Conservation (phyloP, 306 rosid genomes). For the Trifolium fragiferum region DNA sequence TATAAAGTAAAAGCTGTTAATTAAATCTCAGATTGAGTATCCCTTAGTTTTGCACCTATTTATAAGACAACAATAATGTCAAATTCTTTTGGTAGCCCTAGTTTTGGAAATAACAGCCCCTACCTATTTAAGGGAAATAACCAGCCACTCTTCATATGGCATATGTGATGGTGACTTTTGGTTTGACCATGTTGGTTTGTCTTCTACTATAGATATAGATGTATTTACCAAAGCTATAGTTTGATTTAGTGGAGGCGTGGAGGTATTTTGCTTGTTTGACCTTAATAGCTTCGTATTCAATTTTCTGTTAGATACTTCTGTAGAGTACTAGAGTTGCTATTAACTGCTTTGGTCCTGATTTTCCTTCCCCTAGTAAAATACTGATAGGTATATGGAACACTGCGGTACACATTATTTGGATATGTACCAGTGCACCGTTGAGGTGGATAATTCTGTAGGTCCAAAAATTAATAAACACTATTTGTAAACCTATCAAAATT, state of each 20-base stretch:
- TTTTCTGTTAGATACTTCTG: conserved; percentile 9
- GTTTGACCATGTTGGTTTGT: conserved; percentile 22
- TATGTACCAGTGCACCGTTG: no score
- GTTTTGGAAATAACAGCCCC: not conserved
- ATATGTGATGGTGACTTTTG: conserved; percentile 2
- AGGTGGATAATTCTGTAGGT: no score
- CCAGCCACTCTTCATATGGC: not conserved
- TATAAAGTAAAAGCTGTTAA: not conserved
- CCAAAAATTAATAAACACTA: no score
- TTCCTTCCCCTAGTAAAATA: conserved; percentile 12
- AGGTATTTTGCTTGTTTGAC: conserved; percentile 13
- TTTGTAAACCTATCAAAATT: no score
- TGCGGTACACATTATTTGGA: no score
- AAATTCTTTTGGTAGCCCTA: not conserved
- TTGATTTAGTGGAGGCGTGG: conserved; percentile 27
- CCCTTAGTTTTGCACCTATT: conserved; percentile 21
- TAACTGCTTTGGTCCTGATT: conserved; percentile 21
- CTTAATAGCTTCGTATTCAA: not conserved
- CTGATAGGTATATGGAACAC: not conserved
- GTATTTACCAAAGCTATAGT: not conserved
- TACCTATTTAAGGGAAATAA: not conserved
- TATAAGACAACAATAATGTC: conserved; percentile 8
- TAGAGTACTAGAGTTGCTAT: conserved; percentile 30
- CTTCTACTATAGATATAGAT: conserved; percentile 1
- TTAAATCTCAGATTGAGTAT: not conserved